Evolutionary conservation across 257 asterid genomes (phyloP).

Genomic region (Solanum okadae): DNA sequence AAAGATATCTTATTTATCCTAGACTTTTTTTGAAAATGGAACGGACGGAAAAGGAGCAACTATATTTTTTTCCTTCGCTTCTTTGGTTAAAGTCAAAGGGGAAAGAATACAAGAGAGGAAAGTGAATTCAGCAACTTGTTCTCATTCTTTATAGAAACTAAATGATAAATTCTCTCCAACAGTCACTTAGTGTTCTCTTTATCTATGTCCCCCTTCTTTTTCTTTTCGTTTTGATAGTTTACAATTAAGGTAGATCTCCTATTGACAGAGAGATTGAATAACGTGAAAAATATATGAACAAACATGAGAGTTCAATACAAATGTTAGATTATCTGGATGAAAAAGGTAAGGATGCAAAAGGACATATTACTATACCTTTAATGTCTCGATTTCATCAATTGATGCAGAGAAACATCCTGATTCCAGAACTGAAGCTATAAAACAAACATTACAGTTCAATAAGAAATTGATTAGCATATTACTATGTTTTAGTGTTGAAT

Average conservation of each 20-base stretch:
- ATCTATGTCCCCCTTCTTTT: not conserved
- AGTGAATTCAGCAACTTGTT: not conserved
- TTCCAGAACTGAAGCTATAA: slow-evolving; percentile 49
- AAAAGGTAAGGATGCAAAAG: not conserved
- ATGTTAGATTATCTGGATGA: not conserved
- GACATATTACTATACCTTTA: slow-evolving; percentile 39
- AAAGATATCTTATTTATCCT: not conserved
- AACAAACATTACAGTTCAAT: not conserved
- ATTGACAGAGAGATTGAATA: not conserved
- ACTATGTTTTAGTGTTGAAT: not conserved
- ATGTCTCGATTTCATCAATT: slow-evolving; percentile 34
- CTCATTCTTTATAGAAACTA: not conserved
- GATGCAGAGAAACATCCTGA: slow-evolving; percentile 28
- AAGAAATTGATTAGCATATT: not conserved
- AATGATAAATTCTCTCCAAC: not conserved
- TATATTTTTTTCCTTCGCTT: not conserved
- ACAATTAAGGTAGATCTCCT: not conserved
- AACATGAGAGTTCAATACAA: not conserved
- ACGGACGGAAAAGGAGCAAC: not conserved
- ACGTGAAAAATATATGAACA: not conserved
- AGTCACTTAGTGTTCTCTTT: not conserved
- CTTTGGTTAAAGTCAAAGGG: not conserved
- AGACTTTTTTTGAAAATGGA: not conserved
- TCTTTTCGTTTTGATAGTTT: not conserved
- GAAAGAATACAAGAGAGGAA: not conserved